A percentile compares a stretch with the other conserved stretches of the same genome.
Conservation (phyloP, 768 basidiomycete genomes). For the Tylopilus vinaceipallidus region DNA sequence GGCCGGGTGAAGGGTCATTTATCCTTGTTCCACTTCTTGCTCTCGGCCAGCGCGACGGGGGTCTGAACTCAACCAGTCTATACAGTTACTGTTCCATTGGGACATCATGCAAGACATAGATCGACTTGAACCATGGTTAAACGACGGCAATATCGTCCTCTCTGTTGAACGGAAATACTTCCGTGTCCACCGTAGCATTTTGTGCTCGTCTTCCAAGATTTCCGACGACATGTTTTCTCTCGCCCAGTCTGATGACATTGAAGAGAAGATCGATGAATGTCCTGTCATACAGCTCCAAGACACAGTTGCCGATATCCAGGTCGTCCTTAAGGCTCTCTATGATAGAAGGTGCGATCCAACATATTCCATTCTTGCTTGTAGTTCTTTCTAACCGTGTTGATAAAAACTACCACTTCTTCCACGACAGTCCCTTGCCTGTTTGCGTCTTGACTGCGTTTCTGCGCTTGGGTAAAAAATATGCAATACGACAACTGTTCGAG, state of each 20-base stretch:
- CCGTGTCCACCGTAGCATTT: constrained; percentile 31
- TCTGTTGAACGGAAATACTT: constrained; percentile 25
- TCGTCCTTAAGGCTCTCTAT: constrained; percentile 20
- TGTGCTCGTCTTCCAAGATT: constrained; percentile 26
- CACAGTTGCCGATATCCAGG: constrained; percentile 8
- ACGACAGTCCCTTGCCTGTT: constrained; percentile 9
- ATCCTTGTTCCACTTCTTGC: too few relatives aligned
- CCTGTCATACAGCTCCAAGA: constrained; percentile 22
- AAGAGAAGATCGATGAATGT: constrained; percentile 18
- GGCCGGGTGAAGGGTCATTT: too few relatives aligned
- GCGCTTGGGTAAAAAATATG: constrained; percentile 17
- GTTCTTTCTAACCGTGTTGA: background rate
- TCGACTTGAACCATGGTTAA: constrained; percentile 22
- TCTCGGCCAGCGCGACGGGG: too few relatives aligned
- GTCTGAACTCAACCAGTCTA: too few relatives aligned
- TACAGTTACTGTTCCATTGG: too few relatives aligned
- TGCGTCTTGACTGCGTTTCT: constrained; percentile 7
- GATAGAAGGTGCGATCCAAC: constrained; percentile 11
- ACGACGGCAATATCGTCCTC: constrained; percentile 33
- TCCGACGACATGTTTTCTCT: constrained; percentile 31
- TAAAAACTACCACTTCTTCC: constrained; percentile 8
- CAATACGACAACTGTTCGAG: constrained; percentile 7
- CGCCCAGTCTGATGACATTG: background rate
- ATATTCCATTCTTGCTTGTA: too few relatives aligned
- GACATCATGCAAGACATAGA: constrained; percentile 1